Evolutionary conservation across 1,284 basidiomycete species (phyloP), one percentile per base, ranked within the genome.

Genomic region (Golubevia sp.): DNA sequence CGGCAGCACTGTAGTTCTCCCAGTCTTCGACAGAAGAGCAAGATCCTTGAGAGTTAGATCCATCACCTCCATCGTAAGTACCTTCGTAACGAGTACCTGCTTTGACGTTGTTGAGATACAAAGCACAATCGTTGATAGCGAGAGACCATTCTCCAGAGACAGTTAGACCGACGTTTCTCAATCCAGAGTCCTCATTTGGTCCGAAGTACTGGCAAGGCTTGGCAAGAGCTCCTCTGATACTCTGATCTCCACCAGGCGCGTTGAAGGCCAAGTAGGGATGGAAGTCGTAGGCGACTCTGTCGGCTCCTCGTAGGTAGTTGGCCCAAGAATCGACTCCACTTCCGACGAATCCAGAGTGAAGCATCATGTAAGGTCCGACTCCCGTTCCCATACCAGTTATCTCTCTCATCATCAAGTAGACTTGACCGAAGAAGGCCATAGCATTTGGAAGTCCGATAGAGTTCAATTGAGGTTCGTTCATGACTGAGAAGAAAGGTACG

Each of bases 1-100:
- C 65, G n/a, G 52, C 58, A 18, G 30, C 50, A 21, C 56, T 55
- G 49, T 66, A 77, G 53, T 64, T 67, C 50, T 71, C 61, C 54
- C 63, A 77, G 63, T 74, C 71, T 57, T 73, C 71, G n/a, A 61
- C 73, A 0, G 55, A 44, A 49, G 62, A 57, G 56, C 70, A 72
- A 2, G 58, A 66, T 6, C 61, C 71, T 55, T 63, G 25, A 6
- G 18, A 18, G 2, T 26, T 23, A 18, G 7, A 7, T 51, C 21
- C 15, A 26, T 15, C 26, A 13, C 38, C 7, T 1, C 20, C 48
- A 13, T 48, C 21, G 26, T 58, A 64, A 13, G 38, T 15, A 15
- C 61, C 6, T 70, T 53, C n/a, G 69, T 69, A 25, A 56, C 30
- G 67, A 48, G 66, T 52, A 38, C 74, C 73, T 7, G 55, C 44